phyloP scores from a whole-genome alignment of 176 grass and related monocot genomes.

The Musa acuminata region DNA sequence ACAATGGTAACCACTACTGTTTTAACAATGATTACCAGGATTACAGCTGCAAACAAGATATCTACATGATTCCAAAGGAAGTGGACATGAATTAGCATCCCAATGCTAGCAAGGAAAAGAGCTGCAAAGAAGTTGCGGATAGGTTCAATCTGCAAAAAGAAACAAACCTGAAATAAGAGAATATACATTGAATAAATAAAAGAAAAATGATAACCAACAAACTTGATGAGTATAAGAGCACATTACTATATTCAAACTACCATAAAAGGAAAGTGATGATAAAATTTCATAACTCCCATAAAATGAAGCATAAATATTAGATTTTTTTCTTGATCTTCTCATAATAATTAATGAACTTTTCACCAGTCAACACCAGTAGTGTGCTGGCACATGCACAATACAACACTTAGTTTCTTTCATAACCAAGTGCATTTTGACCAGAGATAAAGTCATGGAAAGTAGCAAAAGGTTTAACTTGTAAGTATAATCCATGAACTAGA shows the following conservation, averaged over 20 bases:
- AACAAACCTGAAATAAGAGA: constrained; percentile 85
- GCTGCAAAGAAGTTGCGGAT: constrained; percentile 98
- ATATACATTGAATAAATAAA: constrained; percentile 53
- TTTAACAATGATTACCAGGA: constrained; percentile 91
- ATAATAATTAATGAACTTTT: too few species aligned
- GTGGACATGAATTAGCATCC: constrained; percentile 99
- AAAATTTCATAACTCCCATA: constrained; percentile 2
- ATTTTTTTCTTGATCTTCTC: too few species aligned
- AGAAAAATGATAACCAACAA: background rate
- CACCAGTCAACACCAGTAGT: too few species aligned
- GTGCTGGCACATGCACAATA: too few species aligned
- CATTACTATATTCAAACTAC: constrained; percentile 20
- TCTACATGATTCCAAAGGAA: constrained; percentile 99
- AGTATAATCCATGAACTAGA: too few species aligned
- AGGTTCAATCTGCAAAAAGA: constrained; percentile 99
- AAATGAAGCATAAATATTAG: too few species aligned
- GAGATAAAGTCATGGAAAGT: too few species aligned
- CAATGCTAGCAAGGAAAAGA: constrained; percentile 98
- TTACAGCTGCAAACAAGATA: constrained; percentile 96
- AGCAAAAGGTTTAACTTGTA: too few species aligned
- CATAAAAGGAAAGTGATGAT: constrained; percentile 20
- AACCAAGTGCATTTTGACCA: too few species aligned
- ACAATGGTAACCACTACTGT: constrained; percentile 76
- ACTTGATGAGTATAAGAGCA: constrained; percentile 17
- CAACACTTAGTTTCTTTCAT: too few species aligned